Evolutionary conservation across 1,139 yeast species (phyloP).

Genomic region (Wickerhamiella pararugosa): DNA sequence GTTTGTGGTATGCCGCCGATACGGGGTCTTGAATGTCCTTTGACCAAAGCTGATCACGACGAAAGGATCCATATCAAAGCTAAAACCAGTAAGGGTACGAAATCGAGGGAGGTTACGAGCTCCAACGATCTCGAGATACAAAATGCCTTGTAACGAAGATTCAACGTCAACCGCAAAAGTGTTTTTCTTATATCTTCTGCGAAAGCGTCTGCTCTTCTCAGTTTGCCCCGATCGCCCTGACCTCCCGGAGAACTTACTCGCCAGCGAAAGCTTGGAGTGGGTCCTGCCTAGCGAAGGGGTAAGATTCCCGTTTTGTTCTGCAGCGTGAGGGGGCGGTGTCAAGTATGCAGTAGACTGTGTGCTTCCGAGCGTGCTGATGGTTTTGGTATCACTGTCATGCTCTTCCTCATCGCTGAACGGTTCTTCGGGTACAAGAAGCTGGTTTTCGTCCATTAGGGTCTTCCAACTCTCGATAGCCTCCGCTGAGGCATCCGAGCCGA

Average conservation of each 20-base stretch:
- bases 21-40: constrained; percentile 73
- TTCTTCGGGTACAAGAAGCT: not conserved
- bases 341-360: not conserved
- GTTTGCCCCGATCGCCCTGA: not conserved
- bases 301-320: not conserved
- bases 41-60: constrained; percentile 85
- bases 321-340: not conserved
- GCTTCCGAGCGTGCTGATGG: not conserved
- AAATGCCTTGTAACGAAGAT: constrained; percentile 48
- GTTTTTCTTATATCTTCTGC: not conserved
- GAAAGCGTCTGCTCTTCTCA: too few relatives aligned
- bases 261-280: not conserved
- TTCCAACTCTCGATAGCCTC: constrained; percentile 6
- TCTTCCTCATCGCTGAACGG: not conserved
- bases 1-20: constrained; percentile 67
- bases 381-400: not conserved
- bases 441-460: not conserved
- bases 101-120: constrained; percentile 37
- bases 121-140: constrained; percentile 59
- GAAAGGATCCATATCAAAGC: constrained; percentile 94
- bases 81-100: constrained; percentile 37
- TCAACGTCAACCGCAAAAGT: constrained; percentile 24
- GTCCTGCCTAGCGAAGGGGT: not conserved
- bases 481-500: not conserved
- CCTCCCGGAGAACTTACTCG: not conserved